phyloP scores from a whole-genome alignment of 2,329 filamentous ascomycete species.

The Claviceps paspali region DNA sequence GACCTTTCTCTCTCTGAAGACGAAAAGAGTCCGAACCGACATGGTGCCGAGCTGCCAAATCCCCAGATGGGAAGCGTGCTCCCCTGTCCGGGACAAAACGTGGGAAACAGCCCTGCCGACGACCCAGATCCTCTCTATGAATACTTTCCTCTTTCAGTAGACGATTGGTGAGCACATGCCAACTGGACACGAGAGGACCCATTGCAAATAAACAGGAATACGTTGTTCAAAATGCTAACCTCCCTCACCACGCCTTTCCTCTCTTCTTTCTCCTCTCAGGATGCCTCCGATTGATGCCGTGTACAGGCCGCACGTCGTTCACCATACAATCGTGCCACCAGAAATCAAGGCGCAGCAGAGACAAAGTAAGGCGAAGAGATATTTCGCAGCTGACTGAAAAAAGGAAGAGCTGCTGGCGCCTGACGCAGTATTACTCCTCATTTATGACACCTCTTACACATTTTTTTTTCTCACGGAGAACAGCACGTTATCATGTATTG shows the following conservation, averaged over 20 bases:
- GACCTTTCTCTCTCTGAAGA: conserved; percentile 45
- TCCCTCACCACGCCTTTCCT: too few species aligned
- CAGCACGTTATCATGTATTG: too few species aligned
- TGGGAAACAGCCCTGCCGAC: conserved; percentile 50
- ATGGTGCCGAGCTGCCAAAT: conserved; percentile 34
- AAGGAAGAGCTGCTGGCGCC: conserved; percentile 6
- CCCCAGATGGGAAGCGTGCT: conserved; percentile 29
- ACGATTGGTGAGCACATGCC: conserved; percentile 52
- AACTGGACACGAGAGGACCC: not conserved
- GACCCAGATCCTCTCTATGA: conserved; percentile 79
- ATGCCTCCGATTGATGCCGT: conserved; percentile 82
- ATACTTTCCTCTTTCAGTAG: conserved; percentile 81
- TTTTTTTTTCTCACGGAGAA: not conserved
- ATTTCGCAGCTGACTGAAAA: conserved; percentile 50
- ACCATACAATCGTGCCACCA: conserved; percentile 61
- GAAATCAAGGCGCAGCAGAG: conserved; percentile 56
- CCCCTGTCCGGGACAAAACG: conserved; percentile 18
- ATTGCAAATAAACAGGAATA: not conserved
- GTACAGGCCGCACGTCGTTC: conserved; percentile 83
- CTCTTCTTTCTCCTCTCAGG: conserved; percentile 21
- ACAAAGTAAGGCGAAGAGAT: conserved; percentile 52
- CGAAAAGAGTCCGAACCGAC: conserved; percentile 39
- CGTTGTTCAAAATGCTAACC: not conserved
- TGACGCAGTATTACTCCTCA: too few species aligned
- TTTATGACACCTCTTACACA: not conserved